phyloP scores from a whole-genome alignment of 73 alveolate species.

The Effrenium voratum region DNA sequence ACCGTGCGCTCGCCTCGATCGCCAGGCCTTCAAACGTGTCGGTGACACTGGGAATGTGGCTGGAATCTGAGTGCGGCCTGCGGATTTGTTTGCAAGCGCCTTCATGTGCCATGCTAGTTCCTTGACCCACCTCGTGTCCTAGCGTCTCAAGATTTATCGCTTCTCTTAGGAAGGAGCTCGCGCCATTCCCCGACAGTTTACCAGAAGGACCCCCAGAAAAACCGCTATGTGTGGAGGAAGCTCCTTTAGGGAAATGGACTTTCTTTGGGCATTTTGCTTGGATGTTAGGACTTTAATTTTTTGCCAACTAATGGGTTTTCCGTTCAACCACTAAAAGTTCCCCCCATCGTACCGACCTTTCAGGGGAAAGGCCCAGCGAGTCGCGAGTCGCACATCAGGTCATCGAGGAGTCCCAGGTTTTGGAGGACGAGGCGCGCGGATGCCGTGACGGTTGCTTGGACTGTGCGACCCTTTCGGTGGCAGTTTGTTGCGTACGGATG shows the following conservation, averaged over 20 bases:
- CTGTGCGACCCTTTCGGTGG: too few species aligned
- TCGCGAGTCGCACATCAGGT: too few species aligned
- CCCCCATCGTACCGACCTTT: too few species aligned
- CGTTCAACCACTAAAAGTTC: neutral
- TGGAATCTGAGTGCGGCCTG: neutral
- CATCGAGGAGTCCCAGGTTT: conserved; percentile 93
- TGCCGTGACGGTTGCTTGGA: neutral
- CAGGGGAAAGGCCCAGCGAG: too few species aligned
- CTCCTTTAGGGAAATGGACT: neutral
- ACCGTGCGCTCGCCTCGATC: too few species aligned
- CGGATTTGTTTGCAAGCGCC: neutral
- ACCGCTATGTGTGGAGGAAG: neutral
- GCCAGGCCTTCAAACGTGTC: conserved; percentile 83
- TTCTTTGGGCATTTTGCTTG: neutral
- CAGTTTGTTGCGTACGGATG: too few species aligned
- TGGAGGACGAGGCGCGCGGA: conserved; percentile 61
- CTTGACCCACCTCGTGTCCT: too few species aligned
- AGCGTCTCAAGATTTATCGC: too few species aligned
- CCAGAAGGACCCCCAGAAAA: neutral
- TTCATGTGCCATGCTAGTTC: neutral
- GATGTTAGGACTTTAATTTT: neutral
- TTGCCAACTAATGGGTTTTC: neutral
- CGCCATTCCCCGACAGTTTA: too few species aligned
- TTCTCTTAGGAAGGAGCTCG: too few species aligned
- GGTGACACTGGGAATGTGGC: conserved; percentile 91